A percentile compares a stretch with the other conserved stretches of the same genome.
Evolutionary conservation across 2,329 filamentous ascomycete genomes (phyloP).

Genomic region (Colletotrichum gigasporum): DNA sequence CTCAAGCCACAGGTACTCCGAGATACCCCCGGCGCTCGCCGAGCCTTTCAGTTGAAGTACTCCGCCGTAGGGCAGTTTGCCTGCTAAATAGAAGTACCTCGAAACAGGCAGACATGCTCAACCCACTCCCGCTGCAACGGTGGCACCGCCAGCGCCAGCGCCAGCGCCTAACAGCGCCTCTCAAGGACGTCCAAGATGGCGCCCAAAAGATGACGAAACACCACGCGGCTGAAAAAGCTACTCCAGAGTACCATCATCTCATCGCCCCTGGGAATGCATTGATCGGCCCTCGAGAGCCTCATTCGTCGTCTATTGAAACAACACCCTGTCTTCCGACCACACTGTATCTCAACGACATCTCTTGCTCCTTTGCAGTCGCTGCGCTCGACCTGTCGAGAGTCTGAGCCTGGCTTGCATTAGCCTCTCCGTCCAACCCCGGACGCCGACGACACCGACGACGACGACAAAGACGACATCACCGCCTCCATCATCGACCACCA

Average conservation of each 20-base stretch:
- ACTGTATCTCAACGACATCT: conserved; percentile 22
- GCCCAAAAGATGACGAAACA: conserved; percentile 31
- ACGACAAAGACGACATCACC: not conserved
- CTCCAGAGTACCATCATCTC: conserved; percentile 23
- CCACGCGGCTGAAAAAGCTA: conserved; percentile 30
- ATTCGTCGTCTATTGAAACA: conserved; percentile 10
- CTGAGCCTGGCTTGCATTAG: not conserved
- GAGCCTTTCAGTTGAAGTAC: not conserved
- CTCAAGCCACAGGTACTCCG: conserved; percentile 7
- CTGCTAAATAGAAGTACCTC: conserved; percentile 17
- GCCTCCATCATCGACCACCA: conserved; percentile 25
- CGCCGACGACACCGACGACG: conserved; percentile 30
- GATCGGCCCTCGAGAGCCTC: conserved; percentile 27
- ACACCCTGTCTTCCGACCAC: not conserved
- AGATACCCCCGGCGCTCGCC: not conserved
- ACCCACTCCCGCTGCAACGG: conserved; percentile 16
- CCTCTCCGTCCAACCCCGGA: not conserved
- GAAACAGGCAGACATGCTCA: not conserved
- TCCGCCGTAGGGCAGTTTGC: not conserved
- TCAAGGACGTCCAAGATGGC: conserved; percentile 20
- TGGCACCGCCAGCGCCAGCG: conserved; percentile 20
- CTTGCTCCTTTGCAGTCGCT: not conserved
- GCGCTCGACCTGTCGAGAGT: not conserved
- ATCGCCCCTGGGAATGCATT: conserved; percentile 19
- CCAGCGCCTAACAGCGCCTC: conserved; percentile 21